Evolutionary conservation across 192 early-diverging fungal genomes (phyloP).

Genomic region (Umbelopsis isabellina): DNA sequence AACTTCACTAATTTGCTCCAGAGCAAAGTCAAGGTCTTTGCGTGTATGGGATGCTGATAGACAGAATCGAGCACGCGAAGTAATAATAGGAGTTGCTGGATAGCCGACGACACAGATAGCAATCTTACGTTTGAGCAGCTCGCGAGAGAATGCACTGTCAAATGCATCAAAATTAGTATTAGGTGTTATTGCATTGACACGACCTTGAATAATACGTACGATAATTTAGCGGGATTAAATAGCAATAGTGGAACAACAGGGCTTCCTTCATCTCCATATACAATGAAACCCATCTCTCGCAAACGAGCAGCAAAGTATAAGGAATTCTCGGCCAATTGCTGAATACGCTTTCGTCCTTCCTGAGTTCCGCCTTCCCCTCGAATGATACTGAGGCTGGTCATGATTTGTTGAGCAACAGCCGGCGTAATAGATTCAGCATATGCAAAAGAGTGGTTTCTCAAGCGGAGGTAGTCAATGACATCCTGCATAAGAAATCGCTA

Average conservation of each 20-base stretch:
- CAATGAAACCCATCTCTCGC: conserved; percentile 90
- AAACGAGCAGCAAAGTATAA: conserved; percentile 82
- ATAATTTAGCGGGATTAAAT: conserved; percentile 95
- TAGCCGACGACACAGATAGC: conserved; percentile 96
- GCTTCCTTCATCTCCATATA: conserved; percentile 83
- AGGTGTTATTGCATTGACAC: not conserved
- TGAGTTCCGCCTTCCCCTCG: conserved; percentile 88
- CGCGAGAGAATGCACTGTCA: conserved; percentile 82
- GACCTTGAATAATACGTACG: conserved; percentile 34
- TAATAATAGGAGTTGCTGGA: conserved; percentile 95
- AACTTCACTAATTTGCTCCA: conserved; percentile 70
- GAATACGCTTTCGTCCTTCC: conserved; percentile 83
- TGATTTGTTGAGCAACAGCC: conserved; percentile 88
- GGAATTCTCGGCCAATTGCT: conserved; percentile 85
- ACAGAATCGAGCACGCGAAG: conserved; percentile 84
- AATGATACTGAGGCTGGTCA: conserved; percentile 88
- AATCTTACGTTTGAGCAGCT: conserved; percentile 83
- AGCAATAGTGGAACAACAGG: conserved; percentile 92
- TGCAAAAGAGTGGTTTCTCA: conserved; percentile 79
- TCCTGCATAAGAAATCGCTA: conserved; percentile 34
- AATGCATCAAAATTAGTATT: not conserved
- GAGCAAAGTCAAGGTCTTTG: conserved; percentile 80
- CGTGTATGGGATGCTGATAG: conserved; percentile 89
- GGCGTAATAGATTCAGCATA: conserved; percentile 91
- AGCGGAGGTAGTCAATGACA: conserved; percentile 80